phyloP scores from a whole-genome alignment of 192 early-diverging fungal species.

The Podila epigama region DNA sequence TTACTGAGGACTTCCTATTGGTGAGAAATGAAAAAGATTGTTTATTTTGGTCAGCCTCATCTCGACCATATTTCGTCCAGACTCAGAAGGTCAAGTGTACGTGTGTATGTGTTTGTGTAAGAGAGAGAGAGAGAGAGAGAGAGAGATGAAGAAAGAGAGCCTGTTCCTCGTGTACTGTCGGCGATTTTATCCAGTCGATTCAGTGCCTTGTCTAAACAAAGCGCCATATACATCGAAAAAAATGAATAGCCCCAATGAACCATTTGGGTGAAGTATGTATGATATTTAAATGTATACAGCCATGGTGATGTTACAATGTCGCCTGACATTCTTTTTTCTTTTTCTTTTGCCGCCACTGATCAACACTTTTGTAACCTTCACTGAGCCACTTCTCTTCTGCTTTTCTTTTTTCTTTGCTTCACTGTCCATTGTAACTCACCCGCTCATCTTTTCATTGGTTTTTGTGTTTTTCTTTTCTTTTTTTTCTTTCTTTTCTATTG shows the following conservation, averaged over 20 bases:
- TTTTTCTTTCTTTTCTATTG: too few species aligned
- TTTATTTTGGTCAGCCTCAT: not conserved
- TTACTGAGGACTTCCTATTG: conserved; percentile 24
- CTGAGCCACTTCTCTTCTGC: too few species aligned
- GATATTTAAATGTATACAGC: not conserved
- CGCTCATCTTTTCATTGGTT: too few species aligned
- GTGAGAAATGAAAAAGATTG: not conserved
- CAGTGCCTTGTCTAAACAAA: not conserved
- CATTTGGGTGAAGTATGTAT: not conserved
- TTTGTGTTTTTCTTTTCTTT: too few species aligned
- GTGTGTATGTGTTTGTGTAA: too few species aligned
- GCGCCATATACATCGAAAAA: too few species aligned
- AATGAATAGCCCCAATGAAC: not conserved
- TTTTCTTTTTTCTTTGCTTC: too few species aligned
- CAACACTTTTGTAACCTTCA: not conserved
- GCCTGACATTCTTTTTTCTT: not conserved
- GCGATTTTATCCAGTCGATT: not conserved
- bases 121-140: not conserved
- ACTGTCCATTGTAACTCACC: too few species aligned
- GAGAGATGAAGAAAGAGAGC: not conserved
- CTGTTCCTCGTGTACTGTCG: not conserved
- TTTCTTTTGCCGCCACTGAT: conserved; percentile 1
- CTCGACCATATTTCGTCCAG: too few species aligned
- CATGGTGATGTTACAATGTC: not conserved
- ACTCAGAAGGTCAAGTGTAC: too few species aligned